Conservation (phyloP, 768 basidiomycete genomes). For the Clitopilus passeckerianus region DNA sequence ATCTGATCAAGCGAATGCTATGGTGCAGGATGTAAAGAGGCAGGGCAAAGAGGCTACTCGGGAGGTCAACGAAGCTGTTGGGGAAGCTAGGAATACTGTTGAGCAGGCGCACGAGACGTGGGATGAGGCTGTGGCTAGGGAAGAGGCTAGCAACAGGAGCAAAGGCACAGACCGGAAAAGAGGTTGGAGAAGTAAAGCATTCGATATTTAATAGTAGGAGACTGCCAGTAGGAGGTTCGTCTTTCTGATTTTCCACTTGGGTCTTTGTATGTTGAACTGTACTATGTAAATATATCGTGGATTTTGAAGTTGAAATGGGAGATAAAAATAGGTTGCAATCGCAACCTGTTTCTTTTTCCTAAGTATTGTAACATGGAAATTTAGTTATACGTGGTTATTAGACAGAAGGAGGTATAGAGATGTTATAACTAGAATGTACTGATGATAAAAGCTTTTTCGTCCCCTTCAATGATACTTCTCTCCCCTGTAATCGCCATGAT, state of each 20-base stretch:
- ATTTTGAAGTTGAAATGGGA: too few relatives aligned
- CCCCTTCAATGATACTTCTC: too few relatives aligned
- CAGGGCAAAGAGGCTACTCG: conserved; percentile 13
- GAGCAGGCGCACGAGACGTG: conserved; percentile 11
- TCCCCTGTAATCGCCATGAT: neutral
- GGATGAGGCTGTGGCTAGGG: conserved; percentile 12
- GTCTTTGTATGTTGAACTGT: neutral
- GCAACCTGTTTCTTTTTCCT: too few relatives aligned
- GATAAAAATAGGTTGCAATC: too few relatives aligned
- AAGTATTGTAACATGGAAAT: too few relatives aligned
- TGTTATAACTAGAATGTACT: too few relatives aligned
- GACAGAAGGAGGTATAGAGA: too few relatives aligned
- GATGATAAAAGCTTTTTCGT: too few relatives aligned
- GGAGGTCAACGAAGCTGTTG: conserved; percentile 9
- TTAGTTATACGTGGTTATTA: too few relatives aligned
- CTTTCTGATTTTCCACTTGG: neutral
- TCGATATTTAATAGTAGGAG: neutral
- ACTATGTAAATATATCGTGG: neutral
- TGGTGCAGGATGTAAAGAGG: conserved; percentile 18
- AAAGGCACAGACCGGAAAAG: neutral
- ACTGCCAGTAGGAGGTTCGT: neutral
- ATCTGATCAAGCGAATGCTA: conserved; percentile 18
- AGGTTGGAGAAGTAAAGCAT: neutral
- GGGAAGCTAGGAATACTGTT: neutral
- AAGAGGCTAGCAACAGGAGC: conserved; percentile 2